Conservation (phyloP, 1,139 yeast genomes). For the Waltiozyma sp. region DNA sequence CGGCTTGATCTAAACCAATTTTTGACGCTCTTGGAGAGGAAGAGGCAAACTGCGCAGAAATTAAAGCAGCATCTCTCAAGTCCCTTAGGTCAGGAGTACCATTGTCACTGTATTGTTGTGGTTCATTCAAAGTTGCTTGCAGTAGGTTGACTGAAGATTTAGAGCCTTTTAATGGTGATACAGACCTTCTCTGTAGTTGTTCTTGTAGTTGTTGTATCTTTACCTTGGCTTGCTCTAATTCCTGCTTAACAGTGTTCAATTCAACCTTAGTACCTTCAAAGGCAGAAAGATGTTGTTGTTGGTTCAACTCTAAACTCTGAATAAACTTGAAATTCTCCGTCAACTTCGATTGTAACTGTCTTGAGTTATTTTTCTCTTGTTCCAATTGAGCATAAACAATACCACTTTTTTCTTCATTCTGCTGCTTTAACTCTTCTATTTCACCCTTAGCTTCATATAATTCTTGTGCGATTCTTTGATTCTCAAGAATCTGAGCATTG, state of each 20-base stretch:
- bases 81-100: conserved; percentile 30
- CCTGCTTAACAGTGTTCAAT: background rate
- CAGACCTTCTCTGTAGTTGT: conserved; percentile 7
- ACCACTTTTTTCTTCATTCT: background rate
- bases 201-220: background rate
- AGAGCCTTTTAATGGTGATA: conserved; percentile 4
- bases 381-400: background rate
- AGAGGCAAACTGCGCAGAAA: conserved; percentile 19
- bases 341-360: background rate
- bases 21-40: conserved; percentile 3
- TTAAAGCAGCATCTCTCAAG: conserved; percentile 34
- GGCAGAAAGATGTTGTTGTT: background rate
- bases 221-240: conserved; percentile 4
- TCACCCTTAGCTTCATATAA: background rate
- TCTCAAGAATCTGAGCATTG: conserved; percentile 14
- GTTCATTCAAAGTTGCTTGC: conserved; percentile 1
- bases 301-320: conserved; percentile 5
- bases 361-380: background rate
- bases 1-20: background rate
- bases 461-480: conserved; percentile 2
- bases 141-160: conserved; percentile 2
- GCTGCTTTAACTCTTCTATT: background rate
- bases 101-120: conserved; percentile 3
- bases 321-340: conserved; percentile 1
- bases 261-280: background rate